Conservation (phyloP, 495 filamentous ascomycete genomes). For the Aspergillus ellipticus region DNA sequence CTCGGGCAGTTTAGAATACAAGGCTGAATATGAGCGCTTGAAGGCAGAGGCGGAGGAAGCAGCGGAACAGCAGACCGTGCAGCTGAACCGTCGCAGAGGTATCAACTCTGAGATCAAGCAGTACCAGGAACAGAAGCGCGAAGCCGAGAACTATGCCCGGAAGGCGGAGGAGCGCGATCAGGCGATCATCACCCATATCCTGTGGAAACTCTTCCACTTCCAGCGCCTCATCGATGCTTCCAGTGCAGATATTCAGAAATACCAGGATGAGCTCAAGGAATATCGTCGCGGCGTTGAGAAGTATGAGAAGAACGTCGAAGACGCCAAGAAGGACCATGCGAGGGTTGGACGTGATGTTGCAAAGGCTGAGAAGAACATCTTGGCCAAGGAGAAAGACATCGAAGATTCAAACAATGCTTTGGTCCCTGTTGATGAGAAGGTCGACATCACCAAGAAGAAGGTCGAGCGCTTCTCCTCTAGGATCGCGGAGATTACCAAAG, state of each 20-base stretch:
- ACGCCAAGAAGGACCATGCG: slow-evolving; percentile 81
- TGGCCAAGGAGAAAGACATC: slow-evolving; percentile 80
- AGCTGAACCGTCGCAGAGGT: slow-evolving; percentile 80
- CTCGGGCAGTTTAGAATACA: slow-evolving; percentile 92
- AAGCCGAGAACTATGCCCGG: slow-evolving; percentile 84
- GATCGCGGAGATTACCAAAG: slow-evolving; percentile 67
- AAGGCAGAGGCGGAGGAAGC: slow-evolving; percentile 83
- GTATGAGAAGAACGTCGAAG: slow-evolving; percentile 76
- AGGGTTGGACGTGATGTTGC: slow-evolving; percentile 73
- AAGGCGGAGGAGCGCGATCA: slow-evolving; percentile 88
- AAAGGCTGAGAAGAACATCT: slow-evolving; percentile 79
- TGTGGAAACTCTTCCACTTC: slow-evolving; percentile 97
- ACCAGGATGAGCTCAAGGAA: slow-evolving; percentile 95
- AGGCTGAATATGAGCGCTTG: slow-evolving; percentile 87
- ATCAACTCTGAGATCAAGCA: slow-evolving; percentile 99
- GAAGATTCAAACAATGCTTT: slow-evolving; percentile 81
- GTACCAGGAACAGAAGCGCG: slow-evolving; percentile 94
- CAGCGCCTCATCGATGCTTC: slow-evolving; percentile 91
- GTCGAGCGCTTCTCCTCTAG: slow-evolving; percentile 61
- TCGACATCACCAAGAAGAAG: slow-evolving; percentile 72
- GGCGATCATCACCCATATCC: slow-evolving; percentile 87
- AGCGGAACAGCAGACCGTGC: slow-evolving; percentile 78
- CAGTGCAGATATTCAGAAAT: slow-evolving; percentile 82
- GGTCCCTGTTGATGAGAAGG: slow-evolving; percentile 89
- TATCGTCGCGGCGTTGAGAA: slow-evolving; percentile 82